Evolutionary conservation across 306 rosid species (phyloP), one percentile per base, ranked within the genome.

Genomic region (Lupinus albus): DNA sequence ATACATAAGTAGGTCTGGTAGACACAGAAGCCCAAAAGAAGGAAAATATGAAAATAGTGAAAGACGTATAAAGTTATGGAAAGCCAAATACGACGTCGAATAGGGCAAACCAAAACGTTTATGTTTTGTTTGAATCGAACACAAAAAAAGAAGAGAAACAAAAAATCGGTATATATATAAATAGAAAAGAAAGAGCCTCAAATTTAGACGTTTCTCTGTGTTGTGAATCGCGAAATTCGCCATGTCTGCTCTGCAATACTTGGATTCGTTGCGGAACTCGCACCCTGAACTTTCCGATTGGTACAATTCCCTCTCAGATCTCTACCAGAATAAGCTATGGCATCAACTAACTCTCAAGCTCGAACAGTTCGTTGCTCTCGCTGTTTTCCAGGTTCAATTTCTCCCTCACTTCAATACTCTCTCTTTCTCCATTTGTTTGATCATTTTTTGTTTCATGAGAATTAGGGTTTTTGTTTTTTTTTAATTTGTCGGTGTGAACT

Each of bases 321-420:
- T 94, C 80, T 94, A 94, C 84, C 85, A 94, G 91, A 88, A 81
- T 87, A 91, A 94, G 89, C 95, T 94, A 21, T 94, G 99, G 99
- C 99, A 94, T 75, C 99, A 94, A 82, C 97, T 94, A 52, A 94
- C 99, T 38, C 95, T 84, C 77, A 94, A 94, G 95, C 99, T 94
- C 50, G 99, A 94, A 69, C 91, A 91, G 84, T 94, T 94, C 70
- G 89, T 88, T 8, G 95, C 99, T 53, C 97, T 88, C 33, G 81
- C 95, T 11, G 92, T 87, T 4, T 91, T 91, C 42, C 97, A 94
- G 99, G 99, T 94, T 13, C 11, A 3, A 30, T 0, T 25, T 64
- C 42, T 62, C 67, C 4, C 30, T 25, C 30, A 25, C 4, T 25
- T 3, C 30, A 25, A 3, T 25, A 25, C 4, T 25, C 30, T 25